phyloP scores from a whole-genome alignment of 768 basidiomycete species.

The Lentinus brumalis region DNA sequence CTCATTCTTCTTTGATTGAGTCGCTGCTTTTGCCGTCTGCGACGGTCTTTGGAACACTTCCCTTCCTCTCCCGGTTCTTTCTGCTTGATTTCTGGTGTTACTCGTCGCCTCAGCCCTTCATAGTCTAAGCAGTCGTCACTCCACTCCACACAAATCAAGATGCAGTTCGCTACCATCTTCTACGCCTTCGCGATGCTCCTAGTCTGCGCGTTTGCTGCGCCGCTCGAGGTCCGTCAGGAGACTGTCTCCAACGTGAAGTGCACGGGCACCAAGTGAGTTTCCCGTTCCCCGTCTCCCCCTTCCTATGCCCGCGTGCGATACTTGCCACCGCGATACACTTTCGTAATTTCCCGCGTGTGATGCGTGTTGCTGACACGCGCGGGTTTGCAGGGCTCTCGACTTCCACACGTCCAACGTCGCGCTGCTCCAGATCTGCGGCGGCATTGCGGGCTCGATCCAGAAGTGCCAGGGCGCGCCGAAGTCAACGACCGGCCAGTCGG shows the following conservation, averaged over 20 bases:
- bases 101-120: not conserved
- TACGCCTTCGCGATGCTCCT: slow-evolving; percentile 22
- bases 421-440: slow-evolving; percentile 31
- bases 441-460: slow-evolving; percentile 31
- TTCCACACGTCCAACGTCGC: slow-evolving; percentile 32
- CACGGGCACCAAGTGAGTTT: slow-evolving; percentile 19
- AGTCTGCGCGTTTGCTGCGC: slow-evolving; percentile 23
- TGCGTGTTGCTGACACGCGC: not conserved
- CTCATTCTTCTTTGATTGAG: slow-evolving; percentile 1
- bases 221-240: slow-evolving; percentile 23
- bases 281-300: not conserved
- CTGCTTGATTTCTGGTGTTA: not conserved
- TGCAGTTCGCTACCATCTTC: slow-evolving; percentile 24
- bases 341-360: not conserved
- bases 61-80: slow-evolving; percentile 1
- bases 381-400: slow-evolving; percentile 22
- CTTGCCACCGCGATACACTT: not conserved
- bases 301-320: not conserved
- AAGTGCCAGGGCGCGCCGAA: slow-evolving; percentile 31
- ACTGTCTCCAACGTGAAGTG: slow-evolving; percentile 25
- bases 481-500: slow-evolving; percentile 26
- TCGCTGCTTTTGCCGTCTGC: slow-evolving; percentile 21
- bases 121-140: not conserved
- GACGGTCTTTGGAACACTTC: slow-evolving; percentile 21
- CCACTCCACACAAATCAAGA: slow-evolving; percentile 5